Evolutionary conservation across 2,329 filamentous ascomycete genomes (phyloP), one percentile per base, ranked within the genome.

Genomic region (Xylaria polymorpha): DNA sequence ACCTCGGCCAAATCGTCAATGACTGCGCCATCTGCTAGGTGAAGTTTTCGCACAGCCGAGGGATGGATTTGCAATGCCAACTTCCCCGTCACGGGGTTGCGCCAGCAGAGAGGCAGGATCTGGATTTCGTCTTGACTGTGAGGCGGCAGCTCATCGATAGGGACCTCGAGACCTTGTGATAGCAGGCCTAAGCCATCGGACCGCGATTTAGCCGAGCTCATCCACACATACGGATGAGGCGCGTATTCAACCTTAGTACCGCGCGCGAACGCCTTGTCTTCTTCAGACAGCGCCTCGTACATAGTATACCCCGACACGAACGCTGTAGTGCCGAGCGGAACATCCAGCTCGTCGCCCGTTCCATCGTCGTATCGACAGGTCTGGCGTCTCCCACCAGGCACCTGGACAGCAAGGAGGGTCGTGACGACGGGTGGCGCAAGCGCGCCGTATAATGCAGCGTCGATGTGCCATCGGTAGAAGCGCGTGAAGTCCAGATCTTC

Each of bases 401-500:
- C 91, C 46, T 85, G 84, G n/a, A 94, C 91, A 0, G 92, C 92
- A 66, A 94, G 84, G 29, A 94, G 84, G 1, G 89, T 90, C 0
- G 92, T 94, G 3, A 90, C 92, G 32, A 90, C 85, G 1, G 92
- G 91, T 3, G 92, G 91, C n/a, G 92, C 88, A 7, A 94, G 85
- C 0, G 53, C 44, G 20, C 87, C 90, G 77, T 94, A 94, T 6
- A 94, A 82, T 1, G 92, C 92, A 3, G 92, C 92, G 75, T 94
- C 92, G 63, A 94, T 94, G 78, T 94, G 92, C 92, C 92, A 94
- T 68, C 92, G 84, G 80, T 92, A 94, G 81, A 93, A 90, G 81
- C 81, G 82, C 3, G 85, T 87, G 68, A 77, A 84, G 73, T 81
- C 81, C 22, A 85, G 78, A 69, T 87, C 85, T n/a, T 86, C 83